Base-by-base conservation (phyloP, 1,139 yeast species). In the Lizanozyma gosingica region DNA sequence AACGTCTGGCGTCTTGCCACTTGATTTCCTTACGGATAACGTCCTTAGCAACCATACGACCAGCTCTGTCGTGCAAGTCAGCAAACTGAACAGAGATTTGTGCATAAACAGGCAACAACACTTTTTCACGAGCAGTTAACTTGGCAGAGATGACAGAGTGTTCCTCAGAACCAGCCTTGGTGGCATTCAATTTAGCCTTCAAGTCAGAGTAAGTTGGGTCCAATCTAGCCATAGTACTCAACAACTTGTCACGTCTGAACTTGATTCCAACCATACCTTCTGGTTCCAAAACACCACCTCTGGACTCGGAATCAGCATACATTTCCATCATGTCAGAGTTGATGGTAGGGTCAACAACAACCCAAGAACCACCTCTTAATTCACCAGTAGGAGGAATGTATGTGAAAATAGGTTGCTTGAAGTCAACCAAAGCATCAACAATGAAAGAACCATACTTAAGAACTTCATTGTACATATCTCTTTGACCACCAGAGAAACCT, bases 361-460 rank as follows among this genome's bases (percentile, higher is more conserved):
- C 98, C 98, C 98, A 92, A 27, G 98, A 92, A 62, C 98, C 98
- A 73, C 98, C 98, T 77, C 98, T 86, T 54, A 94, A 78, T 66
- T 92, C 98, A 62, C 97, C 97, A 54, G 84, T 78, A 46, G 98
- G 98, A 43, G 98, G 98, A 61, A 92, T 92, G 65, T 92, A 92
- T 32, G 94, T 87, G 70, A 92, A 82, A 49, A 92, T 84, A 45
- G 98, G 98, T 66, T 90, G 98, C 63, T 87, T 87, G 76, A 83
- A 92, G 55, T 82, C 96, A 53, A 88, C 95, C 48, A 92, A 75
- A 11, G 98, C 97, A 62, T 92, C 98, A 49, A 92, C 98, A 66
- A 92, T 92, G 64, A 75, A 88, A 3, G 97, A 81, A 60, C 98
- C 98, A 59, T 86, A 92, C 65, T 92, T 92, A 68, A 92, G 80